Evolutionary conservation across 202 grass and related monocot species (phyloP), one percentile per base, ranked within the genome.

Genomic region (Elaeis oleifera): DNA sequence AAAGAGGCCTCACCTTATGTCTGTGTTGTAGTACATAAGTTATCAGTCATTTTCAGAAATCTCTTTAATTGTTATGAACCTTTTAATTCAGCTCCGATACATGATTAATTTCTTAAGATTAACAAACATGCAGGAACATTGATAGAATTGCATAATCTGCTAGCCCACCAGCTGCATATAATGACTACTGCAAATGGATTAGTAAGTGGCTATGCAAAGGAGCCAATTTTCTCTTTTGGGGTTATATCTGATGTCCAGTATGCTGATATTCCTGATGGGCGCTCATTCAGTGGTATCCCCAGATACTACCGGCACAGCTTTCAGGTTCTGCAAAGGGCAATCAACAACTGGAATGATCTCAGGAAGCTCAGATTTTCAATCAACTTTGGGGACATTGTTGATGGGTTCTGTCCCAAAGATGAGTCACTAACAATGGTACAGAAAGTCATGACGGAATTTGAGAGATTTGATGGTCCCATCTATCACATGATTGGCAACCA

Each of bases 241-340:
- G 91, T 96, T 52, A 85, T 90, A 70, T 84, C 91, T 6, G 84
- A 96, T 56, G 81, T 96, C 4, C 91, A 96, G 66, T 88, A 96
- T 4, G 87, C 87, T 1, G 81, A 90, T 69, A 90, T 96, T 54
- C 85, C 81, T 11, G 87, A 96, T 48, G 91, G 84, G 11, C 63
- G 52, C 55, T 96, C 91, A 54, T 90, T 96, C 58, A 79, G 85
- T 3, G 91, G 87, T 1, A 73, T 85, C 21, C 84, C 84, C 0
- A 75, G 87, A 57, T 90, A 83, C 70, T 90, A 96, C 50, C 81
- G 91, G 23, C 87, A 96, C 60, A 95, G 90, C 65, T 76, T 95
- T 63, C 76, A 20, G 9, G 85, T 95, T 21, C 74, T 95, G 53
- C 82, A 90, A 76, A 72, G 90, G 68, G 90, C 90, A 8, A 83